Evolutionary conservation across 345 rosid species (phyloP).

Genomic region (Corymbia maculata): DNA sequence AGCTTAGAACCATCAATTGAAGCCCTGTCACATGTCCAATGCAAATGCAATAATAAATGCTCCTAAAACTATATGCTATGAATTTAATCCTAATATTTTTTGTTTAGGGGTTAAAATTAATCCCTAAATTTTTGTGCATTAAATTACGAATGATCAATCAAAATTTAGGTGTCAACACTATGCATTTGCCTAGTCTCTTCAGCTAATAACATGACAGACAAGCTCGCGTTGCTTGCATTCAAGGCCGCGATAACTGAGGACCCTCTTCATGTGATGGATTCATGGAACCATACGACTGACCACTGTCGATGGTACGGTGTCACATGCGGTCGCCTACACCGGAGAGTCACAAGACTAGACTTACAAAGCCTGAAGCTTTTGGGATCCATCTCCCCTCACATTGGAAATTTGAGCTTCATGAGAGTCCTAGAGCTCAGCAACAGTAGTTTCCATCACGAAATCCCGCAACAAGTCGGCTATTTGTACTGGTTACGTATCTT

Average conservation of each 20-base stretch:
- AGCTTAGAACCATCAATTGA: too few species aligned
- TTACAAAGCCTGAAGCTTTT: background rate
- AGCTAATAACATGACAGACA: background rate
- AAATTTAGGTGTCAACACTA: too few species aligned
- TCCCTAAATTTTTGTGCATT: too few species aligned
- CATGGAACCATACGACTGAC: background rate
- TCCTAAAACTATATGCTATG: too few species aligned
- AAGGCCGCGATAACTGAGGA: background rate
- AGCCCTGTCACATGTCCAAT: too few species aligned
- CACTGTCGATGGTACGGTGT: background rate
- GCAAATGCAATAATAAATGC: too few species aligned
- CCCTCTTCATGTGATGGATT: background rate
- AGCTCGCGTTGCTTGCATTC: background rate
- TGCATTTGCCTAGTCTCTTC: constrained; percentile 1
- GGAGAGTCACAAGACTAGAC: background rate
- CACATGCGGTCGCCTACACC: background rate
- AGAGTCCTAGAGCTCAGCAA: background rate
- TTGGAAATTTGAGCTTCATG: background rate
- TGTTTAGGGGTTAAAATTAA: too few species aligned
- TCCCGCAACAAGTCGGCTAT: constrained; percentile 1
- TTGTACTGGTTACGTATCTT: background rate
- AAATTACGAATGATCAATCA: too few species aligned
- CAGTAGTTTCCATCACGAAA: background rate
- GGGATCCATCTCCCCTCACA: background rate
- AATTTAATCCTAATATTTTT: too few species aligned